Conservation (phyloP, 1,284 basidiomycete species). For the Mycosarcoma maydis region DNA sequence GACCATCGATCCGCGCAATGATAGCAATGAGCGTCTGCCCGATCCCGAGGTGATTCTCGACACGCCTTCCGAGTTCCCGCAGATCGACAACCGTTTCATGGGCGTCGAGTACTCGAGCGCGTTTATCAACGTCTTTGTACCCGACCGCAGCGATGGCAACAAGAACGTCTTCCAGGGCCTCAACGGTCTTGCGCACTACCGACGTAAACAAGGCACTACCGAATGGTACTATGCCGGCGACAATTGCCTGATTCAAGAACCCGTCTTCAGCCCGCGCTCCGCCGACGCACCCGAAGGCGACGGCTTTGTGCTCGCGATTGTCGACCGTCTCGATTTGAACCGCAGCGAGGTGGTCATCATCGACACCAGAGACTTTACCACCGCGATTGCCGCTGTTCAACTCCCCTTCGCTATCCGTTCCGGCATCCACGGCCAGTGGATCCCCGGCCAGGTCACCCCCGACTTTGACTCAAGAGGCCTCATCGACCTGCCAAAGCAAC, state of each 20-base stretch:
- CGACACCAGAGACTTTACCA: conserved; percentile 29
- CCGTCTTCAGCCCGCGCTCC: conserved; percentile 36
- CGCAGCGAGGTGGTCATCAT: conserved; percentile 40
- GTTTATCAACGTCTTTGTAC: conserved; percentile 36
- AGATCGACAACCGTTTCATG: conserved; percentile 38
- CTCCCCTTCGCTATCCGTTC: conserved; percentile 26
- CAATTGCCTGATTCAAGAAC: conserved; percentile 41
- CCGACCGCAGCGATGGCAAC: conserved; percentile 23
- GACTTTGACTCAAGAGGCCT: conserved; percentile 24
- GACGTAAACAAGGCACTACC: conserved; percentile 21
- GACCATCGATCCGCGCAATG: conserved; percentile 36
- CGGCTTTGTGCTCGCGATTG: conserved; percentile 35
- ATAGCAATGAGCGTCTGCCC: conserved; percentile 18
- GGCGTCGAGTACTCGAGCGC: conserved; percentile 22
- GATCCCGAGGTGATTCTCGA: conserved; percentile 32
- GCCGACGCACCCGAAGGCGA: conserved; percentile 36
- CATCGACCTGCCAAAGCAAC: conserved; percentile 19
- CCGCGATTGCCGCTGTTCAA: conserved; percentile 19
- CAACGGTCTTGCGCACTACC: conserved; percentile 29
- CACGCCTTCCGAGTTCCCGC: conserved; percentile 38
- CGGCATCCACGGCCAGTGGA: conserved; percentile 32
- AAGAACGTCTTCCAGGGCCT: conserved; percentile 38
- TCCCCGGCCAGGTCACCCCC: conserved; percentile 19
- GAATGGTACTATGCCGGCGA: conserved; percentile 32
- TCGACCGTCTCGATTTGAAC: conserved; percentile 32